A percentile compares a stretch with the other conserved stretches of the same genome.
phyloP scores from a whole-genome alignment of 2,329 filamentous ascomycete species.

The Albifimbria verrucaria region DNA sequence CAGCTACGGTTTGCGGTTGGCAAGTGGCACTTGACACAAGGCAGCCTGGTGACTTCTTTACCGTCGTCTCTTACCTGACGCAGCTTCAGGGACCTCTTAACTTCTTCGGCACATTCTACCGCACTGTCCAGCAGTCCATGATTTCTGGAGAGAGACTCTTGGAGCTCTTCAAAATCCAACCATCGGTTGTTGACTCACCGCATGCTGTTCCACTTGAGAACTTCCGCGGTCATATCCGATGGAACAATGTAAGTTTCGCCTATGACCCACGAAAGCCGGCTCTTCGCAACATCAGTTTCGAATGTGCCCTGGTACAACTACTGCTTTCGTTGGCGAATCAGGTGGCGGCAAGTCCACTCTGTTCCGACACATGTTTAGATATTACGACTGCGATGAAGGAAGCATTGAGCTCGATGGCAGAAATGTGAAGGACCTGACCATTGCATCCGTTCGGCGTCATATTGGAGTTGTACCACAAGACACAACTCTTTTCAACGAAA shows the following conservation, averaged over 20 bases:
- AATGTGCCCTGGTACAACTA: constrained; percentile 85
- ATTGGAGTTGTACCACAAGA: constrained; percentile 98
- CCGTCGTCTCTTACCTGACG: constrained; percentile 71
- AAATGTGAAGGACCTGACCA: constrained; percentile 81
- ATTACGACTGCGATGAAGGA: constrained; percentile 83
- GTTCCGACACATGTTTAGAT: constrained; percentile 92
- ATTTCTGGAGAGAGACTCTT: constrained; percentile 95
- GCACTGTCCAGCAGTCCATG: constrained; percentile 93
- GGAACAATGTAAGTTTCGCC: constrained; percentile 85
- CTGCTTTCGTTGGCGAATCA: constrained; percentile 92
- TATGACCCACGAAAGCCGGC: constrained; percentile 87
- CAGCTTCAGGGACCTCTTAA: constrained; percentile 80
- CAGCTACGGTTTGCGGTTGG: constrained; percentile 71
- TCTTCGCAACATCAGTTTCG: constrained; percentile 78
- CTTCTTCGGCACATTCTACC: constrained; percentile 92
- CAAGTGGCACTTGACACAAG: constrained; percentile 68
- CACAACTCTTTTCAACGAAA: constrained; percentile 91
- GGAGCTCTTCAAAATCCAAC: constrained; percentile 93
- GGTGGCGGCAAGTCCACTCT: constrained; percentile 96
- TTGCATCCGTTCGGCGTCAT: constrained; percentile 85
- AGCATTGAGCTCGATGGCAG: constrained; percentile 80
- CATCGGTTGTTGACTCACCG: constrained; percentile 79
- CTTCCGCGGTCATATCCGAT: constrained; percentile 80
- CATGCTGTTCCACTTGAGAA: constrained; percentile 58
- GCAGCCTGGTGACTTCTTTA: constrained; percentile 68